Percentiles rank a stretch among this genome's conserved stretches.
phyloP scores from a whole-genome alignment of 2,329 filamentous ascomycete genomes.

The Clonostachys chloroleuca region DNA sequence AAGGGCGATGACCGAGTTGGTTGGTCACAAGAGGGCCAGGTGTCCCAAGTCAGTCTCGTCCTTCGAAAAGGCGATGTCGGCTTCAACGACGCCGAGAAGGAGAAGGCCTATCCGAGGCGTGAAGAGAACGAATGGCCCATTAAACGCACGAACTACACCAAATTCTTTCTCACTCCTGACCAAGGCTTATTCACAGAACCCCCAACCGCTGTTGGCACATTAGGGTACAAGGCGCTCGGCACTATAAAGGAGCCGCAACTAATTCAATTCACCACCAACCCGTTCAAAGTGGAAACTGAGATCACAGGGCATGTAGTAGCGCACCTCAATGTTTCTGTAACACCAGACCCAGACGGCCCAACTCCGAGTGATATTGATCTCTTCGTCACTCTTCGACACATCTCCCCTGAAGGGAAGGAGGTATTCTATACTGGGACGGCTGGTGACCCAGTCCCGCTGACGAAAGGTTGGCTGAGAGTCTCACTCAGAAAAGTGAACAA shows the following conservation, averaged over 20 bases:
- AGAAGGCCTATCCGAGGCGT: conserved; percentile 49
- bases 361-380: conserved; percentile 52
- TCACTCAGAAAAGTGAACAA: conserved; percentile 49
- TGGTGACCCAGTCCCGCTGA: conserved; percentile 57
- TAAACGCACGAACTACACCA: conserved; percentile 58
- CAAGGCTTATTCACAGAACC: neutral
- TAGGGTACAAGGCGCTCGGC: conserved; percentile 55
- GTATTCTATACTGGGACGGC: conserved; percentile 63
- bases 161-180: conserved; percentile 45
- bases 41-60: conserved; percentile 55
- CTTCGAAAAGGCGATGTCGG: conserved; percentile 64
- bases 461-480: conserved; percentile 61
- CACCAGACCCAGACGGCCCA: conserved; percentile 37
- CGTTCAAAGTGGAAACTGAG: conserved; percentile 60
- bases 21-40: conserved; percentile 48
- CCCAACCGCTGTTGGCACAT: conserved; percentile 17
- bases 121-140: conserved; percentile 64
- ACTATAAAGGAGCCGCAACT: conserved; percentile 44
- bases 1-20: conserved; percentile 60
- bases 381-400: conserved; percentile 58
- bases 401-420: conserved; percentile 48
- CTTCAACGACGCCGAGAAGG: conserved; percentile 58
- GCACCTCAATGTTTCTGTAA: conserved; percentile 60
- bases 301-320: conserved; percentile 65
- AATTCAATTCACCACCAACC: conserved; percentile 49